A percentile compares a stretch with the other conserved stretches of the same genome.
phyloP scores from a whole-genome alignment of 148 eudicot species.

The Fagopyrum tataricum region DNA sequence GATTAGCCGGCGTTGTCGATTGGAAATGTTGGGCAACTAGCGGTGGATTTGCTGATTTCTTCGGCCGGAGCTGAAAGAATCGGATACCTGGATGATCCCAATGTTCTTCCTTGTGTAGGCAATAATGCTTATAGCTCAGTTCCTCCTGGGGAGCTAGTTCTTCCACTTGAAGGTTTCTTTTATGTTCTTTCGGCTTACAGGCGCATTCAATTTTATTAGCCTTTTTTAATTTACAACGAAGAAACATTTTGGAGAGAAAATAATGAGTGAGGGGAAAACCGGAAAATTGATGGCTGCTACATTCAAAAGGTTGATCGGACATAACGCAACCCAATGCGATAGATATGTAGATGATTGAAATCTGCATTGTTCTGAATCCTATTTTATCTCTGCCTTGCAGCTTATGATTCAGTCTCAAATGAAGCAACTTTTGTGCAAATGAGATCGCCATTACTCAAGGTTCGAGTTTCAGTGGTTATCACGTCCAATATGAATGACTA shows the following conservation, averaged over 20 bases:
- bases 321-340: neutral
- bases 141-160: constrained; percentile 61
- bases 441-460: constrained; percentile 89
- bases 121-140: constrained; percentile 76
- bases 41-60: constrained; percentile 74
- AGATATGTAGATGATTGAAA: neutral
- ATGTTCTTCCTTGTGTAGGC: constrained; percentile 84
- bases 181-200: neutral
- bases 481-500: neutral
- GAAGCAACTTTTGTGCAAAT: constrained; percentile 64
- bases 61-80: constrained; percentile 51
- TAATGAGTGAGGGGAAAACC: neutral
- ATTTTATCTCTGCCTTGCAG: constrained; percentile 30
- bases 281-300: neutral
- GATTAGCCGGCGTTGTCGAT: constrained; percentile 84
- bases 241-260: neutral
- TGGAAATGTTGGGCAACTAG: constrained; percentile 90
- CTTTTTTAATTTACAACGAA: neutral
- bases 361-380: neutral
- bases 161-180: constrained; percentile 80
- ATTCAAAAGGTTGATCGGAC: neutral
- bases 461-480: constrained; percentile 15
- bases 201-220: neutral
- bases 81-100: constrained; percentile 78
- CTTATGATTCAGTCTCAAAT: constrained; percentile 46